Evolutionary conservation across 306 rosid species (phyloP).

Genomic region (Fragaria nilgerrensis): DNA sequence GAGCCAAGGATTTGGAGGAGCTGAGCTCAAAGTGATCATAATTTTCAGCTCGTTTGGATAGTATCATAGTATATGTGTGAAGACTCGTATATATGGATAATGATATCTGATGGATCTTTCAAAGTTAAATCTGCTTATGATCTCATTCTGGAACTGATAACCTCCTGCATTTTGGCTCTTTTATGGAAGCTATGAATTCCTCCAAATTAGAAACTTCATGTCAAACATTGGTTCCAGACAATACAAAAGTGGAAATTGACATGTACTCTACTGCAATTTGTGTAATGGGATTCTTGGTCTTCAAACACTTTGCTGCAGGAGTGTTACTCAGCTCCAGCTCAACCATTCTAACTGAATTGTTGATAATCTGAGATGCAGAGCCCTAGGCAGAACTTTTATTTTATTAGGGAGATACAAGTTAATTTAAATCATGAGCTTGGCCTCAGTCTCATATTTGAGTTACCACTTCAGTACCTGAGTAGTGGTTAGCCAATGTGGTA

Average conservation of each 20-base stretch:
- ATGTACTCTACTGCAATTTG: neutral
- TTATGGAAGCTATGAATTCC: neutral
- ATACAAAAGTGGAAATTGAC: neutral
- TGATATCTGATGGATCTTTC: neutral
- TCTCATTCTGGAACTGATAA: neutral
- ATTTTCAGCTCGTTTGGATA: neutral
- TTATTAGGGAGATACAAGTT: neutral
- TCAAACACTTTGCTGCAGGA: neutral
- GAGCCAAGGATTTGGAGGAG: neutral
- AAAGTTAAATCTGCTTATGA: neutral
- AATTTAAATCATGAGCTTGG: neutral
- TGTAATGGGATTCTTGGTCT: neutral
- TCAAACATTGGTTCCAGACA: constrained; percentile 1
- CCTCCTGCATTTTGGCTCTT: neutral
- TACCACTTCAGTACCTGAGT: neutral
- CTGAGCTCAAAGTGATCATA: neutral
- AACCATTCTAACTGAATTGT: neutral
- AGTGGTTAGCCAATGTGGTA: neutral
- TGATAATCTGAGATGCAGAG: neutral
- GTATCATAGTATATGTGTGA: neutral
- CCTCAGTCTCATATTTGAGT: neutral
- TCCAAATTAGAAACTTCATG: neutral
- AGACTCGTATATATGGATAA: neutral
- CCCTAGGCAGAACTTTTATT: neutral
- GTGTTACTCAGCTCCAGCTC: neutral